Conservation (phyloP, 1,139 yeast species). For the Hansenula sp. region DNA sequence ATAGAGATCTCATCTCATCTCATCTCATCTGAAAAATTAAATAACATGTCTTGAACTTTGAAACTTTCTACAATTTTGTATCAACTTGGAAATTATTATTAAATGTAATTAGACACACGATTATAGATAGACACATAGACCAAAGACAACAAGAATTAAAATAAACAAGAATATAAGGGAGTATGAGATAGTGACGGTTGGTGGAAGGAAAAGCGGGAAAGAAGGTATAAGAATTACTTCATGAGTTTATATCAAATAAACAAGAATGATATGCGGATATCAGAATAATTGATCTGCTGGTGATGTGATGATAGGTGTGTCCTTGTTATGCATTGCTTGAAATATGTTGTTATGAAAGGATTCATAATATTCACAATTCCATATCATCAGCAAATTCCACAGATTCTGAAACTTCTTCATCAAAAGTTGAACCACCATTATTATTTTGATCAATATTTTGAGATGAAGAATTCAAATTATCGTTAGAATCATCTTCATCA, state of each 20-base stretch:
- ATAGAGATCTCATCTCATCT: neutral
- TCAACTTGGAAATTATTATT: neutral
- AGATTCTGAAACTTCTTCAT: conserved; percentile 30
- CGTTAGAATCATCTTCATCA: conserved; percentile 37
- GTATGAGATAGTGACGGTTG: neutral
- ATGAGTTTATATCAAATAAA: neutral
- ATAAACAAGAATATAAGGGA: too few relatives aligned
- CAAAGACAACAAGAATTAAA: too few relatives aligned
- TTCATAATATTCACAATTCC: conserved; percentile 43
- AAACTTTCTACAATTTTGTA: neutral
- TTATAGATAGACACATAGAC: too few relatives aligned
- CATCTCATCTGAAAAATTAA: neutral
- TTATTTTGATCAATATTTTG: conserved; percentile 29
- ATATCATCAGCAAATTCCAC: conserved; percentile 68
- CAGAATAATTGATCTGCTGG: neutral
- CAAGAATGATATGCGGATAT: neutral
- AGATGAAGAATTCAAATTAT: conserved; percentile 29
- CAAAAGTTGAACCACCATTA: conserved; percentile 20
- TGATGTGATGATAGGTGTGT: too few relatives aligned
- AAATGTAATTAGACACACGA: neutral
- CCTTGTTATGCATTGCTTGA: too few relatives aligned
- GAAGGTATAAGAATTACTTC: neutral
- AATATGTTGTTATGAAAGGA: too few relatives aligned
- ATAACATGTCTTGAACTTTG: neutral
- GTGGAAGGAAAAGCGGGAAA: too few relatives aligned